These are phyloP conservation scores for Carex pumila DNA, from an alignment of 176 grass and related monocot genomes.

Conservation along the genomic window DNA sequence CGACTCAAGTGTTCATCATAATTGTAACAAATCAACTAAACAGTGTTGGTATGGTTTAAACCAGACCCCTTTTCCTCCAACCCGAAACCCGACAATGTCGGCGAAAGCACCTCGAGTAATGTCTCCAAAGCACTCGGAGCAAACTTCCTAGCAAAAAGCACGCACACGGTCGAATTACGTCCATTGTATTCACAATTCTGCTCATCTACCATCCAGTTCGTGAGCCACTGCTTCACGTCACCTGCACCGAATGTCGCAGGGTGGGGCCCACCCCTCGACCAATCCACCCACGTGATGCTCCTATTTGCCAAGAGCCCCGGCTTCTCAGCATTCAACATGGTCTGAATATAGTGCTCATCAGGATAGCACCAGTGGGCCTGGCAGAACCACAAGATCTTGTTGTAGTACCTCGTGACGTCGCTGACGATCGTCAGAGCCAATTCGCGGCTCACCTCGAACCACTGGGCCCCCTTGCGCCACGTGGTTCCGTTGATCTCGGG, in stretches of 20 bases:
- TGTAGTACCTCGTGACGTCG: slow-evolving; percentile 49
- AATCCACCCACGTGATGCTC: slow-evolving; percentile 74
- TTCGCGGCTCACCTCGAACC: slow-evolving; percentile 64
- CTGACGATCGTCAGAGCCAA: slow-evolving; percentile 52
- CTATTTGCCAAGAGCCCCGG: slow-evolving; percentile 64
- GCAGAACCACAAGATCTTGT: slow-evolving; percentile 81
- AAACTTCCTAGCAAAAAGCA: slow-evolving; percentile 79
- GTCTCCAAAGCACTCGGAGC: slow-evolving; percentile 61
- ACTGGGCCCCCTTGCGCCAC: slow-evolving; percentile 83
- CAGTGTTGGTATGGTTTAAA: neutral
- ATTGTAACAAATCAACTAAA: too few relatives aligned
- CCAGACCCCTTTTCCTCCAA: neutral
- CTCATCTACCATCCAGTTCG: slow-evolving; percentile 33
- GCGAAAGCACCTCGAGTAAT: slow-evolving; percentile 51
- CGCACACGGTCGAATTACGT: slow-evolving; percentile 46
- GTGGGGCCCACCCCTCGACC: slow-evolving; percentile 84
- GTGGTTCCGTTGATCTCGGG: slow-evolving; percentile 60
- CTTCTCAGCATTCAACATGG: slow-evolving; percentile 59
- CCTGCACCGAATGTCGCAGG: slow-evolving; percentile 69
- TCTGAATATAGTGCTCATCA: slow-evolving; percentile 92
- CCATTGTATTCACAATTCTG: slow-evolving; percentile 61
- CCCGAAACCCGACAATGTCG: slow-evolving; percentile 39
- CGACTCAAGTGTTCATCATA: neutral
- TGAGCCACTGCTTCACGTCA: slow-evolving; percentile 51
- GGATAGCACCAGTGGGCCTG: slow-evolving; percentile 58